Percentiles rank a stretch among this genome's conserved stretches.
phyloP scores from a whole-genome alignment of 2,329 filamentous ascomycete species.

The Juglanconis sp. region DNA sequence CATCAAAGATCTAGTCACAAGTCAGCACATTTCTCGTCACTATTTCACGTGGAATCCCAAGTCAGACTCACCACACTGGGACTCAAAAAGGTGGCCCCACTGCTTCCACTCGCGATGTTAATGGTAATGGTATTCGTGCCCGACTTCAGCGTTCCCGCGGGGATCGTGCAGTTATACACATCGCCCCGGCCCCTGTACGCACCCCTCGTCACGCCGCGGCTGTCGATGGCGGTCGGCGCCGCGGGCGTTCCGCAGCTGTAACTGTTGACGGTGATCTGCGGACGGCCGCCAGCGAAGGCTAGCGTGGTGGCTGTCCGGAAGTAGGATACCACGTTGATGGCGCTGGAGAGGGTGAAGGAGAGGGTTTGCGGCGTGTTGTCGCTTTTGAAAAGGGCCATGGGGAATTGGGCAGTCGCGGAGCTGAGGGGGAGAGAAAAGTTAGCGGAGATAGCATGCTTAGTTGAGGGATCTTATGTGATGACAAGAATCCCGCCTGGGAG shows the following conservation, averaged over 20 bases:
- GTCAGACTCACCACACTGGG: slow-evolving; percentile 49
- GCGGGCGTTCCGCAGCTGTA: slow-evolving; percentile 46
- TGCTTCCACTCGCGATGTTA: slow-evolving; percentile 55
- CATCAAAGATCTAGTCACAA: slow-evolving; percentile 28
- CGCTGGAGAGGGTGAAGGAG: slow-evolving; percentile 52
- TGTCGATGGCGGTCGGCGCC: slow-evolving; percentile 61
- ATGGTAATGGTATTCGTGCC: slow-evolving; percentile 64
- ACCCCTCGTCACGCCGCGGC: slow-evolving; percentile 62
- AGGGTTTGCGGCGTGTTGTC: slow-evolving; percentile 60
- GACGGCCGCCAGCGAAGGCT: slow-evolving; percentile 57
- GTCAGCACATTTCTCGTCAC: background rate
- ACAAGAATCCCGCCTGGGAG: too few species aligned
- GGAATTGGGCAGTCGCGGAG: slow-evolving; percentile 50
- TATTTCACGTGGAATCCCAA: background rate
- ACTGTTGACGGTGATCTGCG: slow-evolving; percentile 54
- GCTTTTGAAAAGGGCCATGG: slow-evolving; percentile 63
- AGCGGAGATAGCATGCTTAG: too few species aligned
- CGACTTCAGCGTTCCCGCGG: slow-evolving; percentile 54
- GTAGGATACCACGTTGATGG: slow-evolving; percentile 50
- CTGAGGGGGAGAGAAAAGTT: background rate
- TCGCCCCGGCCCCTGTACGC: slow-evolving; percentile 63
- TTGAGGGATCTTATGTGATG: too few species aligned
- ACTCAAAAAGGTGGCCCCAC: slow-evolving; percentile 50
- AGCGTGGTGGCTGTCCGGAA: slow-evolving; percentile 64
- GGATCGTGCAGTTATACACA: slow-evolving; percentile 60